Conservation (phyloP, 2,329 filamentous ascomycete species). For the Ophiostoma ips region DNA sequence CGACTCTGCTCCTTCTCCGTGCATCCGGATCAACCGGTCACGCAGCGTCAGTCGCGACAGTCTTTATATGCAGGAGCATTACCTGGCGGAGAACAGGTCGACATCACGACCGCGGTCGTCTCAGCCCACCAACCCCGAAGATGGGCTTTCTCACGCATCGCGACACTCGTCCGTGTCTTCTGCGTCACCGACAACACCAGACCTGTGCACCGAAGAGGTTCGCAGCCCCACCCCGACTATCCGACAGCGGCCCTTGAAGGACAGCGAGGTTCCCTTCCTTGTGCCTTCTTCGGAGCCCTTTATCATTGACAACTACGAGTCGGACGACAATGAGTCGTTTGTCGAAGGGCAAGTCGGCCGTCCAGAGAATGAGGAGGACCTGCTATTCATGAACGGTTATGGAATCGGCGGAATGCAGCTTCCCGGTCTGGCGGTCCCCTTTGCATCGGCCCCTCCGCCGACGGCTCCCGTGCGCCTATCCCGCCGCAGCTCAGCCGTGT, state of each 20-base stretch:
- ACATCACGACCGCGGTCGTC: background rate
- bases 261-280: background rate
- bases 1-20: slow-evolving; percentile 14
- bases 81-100: background rate
- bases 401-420: slow-evolving; percentile 22
- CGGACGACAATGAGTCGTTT: slow-evolving; percentile 25
- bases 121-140: background rate
- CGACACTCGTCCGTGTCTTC: slow-evolving; percentile 13
- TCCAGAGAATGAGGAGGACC: slow-evolving; percentile 22
- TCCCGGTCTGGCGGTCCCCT: slow-evolving; percentile 20
- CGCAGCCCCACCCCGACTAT: too few species aligned
- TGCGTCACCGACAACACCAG: slow-evolving; percentile 9
- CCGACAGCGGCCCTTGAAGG: too few species aligned
- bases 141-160: slow-evolving; percentile 3
- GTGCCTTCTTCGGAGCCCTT: slow-evolving; percentile 14
- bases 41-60: slow-evolving; percentile 5
- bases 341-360: slow-evolving; percentile 12
- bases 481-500: background rate
- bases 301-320: slow-evolving; percentile 27
- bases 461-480: background rate
- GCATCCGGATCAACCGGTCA: slow-evolving; percentile 10
- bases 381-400: slow-evolving; percentile 25
- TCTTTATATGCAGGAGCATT: background rate
- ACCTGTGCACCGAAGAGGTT: slow-evolving; percentile 3
- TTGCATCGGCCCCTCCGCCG: slow-evolving; percentile 6